A percentile compares a stretch with the other conserved stretches of the same genome.
These are phyloP conservation scores for Gaertneriomyces semiglobifer DNA, from an alignment of 192 early-diverging fungal species.

Conservation along the genomic window DNA sequence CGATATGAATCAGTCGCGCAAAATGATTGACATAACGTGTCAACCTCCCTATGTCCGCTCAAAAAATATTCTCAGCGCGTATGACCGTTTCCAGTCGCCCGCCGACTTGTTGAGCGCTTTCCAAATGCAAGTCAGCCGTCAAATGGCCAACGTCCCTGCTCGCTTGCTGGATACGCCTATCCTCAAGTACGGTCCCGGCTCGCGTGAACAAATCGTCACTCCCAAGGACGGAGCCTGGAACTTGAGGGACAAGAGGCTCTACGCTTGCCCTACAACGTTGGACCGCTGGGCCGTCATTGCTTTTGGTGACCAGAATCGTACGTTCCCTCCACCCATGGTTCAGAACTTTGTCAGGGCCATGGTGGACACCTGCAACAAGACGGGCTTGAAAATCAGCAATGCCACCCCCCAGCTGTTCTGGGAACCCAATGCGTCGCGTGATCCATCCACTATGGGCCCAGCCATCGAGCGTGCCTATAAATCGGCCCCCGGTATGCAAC, in stretches of 20 bases:
- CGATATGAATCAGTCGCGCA: conserved; percentile 25
- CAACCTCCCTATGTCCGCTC: conserved; percentile 24
- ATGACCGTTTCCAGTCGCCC: conserved; percentile 13
- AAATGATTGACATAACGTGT: conserved; percentile 34
- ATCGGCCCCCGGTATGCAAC: background rate
- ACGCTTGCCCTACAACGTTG: background rate
- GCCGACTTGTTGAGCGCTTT: conserved; percentile 13
- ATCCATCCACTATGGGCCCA: background rate
- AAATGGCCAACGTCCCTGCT: conserved; percentile 24
- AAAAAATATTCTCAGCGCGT: conserved; percentile 9
- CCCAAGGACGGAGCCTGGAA: conserved; percentile 36
- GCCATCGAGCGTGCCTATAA: conserved; percentile 1
- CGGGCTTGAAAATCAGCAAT: conserved; percentile 54
- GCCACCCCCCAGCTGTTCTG: background rate
- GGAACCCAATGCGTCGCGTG: conserved; percentile 4
- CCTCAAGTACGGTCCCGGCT: conserved; percentile 3
- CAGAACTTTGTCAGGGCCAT: conserved; percentile 17
- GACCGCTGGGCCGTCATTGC: conserved; percentile 14
- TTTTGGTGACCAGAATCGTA: conserved; percentile 19
- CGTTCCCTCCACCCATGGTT: conserved; percentile 5
- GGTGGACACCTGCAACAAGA: conserved; percentile 48
- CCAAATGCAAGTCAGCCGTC: conserved; percentile 9
- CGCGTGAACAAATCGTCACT: conserved; percentile 5
- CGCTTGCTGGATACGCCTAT: conserved; percentile 18
- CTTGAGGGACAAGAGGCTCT: conserved; percentile 28